These are phyloP conservation scores for Calocera viscosa DNA, from an alignment of 768 basidiomycete genomes.

Conservation along the genomic window DNA sequence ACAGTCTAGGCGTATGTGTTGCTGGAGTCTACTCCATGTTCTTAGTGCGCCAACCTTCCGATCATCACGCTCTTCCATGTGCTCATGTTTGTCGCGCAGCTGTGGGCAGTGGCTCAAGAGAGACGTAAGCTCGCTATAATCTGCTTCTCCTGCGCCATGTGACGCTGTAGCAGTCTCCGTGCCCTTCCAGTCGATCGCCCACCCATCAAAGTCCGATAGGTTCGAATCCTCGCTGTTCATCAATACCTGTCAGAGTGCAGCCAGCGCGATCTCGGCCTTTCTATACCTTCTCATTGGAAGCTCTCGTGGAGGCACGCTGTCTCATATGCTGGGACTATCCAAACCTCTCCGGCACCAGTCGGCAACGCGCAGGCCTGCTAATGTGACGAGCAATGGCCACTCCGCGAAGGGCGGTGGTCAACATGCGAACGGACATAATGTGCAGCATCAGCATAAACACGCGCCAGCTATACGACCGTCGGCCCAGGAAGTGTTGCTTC, in stretches of 20 bases:
- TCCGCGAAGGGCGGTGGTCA: constrained; percentile 26
- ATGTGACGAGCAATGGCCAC: constrained; percentile 22
- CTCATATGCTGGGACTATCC: constrained; percentile 49
- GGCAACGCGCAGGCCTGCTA: constrained; percentile 16
- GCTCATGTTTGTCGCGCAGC: constrained; percentile 29
- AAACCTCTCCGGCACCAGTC: constrained; percentile 19
- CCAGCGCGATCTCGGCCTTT: constrained; percentile 66
- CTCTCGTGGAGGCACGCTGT: constrained; percentile 40
- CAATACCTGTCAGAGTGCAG: constrained; percentile 69
- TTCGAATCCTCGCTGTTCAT: constrained; percentile 80
- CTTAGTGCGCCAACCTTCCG: constrained; percentile 42
- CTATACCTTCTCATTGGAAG: constrained; percentile 57
- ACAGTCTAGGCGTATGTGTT: constrained; percentile 61
- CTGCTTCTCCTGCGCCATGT: not conserved
- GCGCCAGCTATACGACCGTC: constrained; percentile 20
- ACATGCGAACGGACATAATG: constrained; percentile 27
- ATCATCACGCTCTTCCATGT: constrained; percentile 11
- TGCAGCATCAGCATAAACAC: constrained; percentile 27
- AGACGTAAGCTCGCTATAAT: constrained; percentile 43
- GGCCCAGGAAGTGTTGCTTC: constrained; percentile 39
- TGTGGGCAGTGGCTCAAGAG: constrained; percentile 93
- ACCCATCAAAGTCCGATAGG: constrained; percentile 43
- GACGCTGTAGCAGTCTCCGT: constrained; percentile 51
- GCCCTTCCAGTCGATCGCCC: constrained; percentile 62
- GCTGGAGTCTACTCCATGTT: constrained; percentile 89